Evolutionary conservation across 768 basidiomycete species (phyloP), one percentile per base, ranked within the genome.

Genomic region (Mycena rebaudengoi): DNA sequence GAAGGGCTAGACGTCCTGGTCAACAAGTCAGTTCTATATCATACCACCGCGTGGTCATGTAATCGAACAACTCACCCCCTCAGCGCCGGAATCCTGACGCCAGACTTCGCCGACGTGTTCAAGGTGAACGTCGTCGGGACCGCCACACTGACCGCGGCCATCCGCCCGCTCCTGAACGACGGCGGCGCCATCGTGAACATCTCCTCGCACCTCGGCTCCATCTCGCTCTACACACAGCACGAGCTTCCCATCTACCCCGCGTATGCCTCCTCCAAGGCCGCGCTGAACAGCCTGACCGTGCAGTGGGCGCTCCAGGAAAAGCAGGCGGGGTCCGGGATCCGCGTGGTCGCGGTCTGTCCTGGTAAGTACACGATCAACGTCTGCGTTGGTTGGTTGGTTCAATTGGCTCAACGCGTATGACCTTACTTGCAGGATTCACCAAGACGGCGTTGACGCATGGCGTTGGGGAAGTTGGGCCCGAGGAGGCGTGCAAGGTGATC

Each of bases 121-220:
- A 46, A 21, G 0, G 60, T 62, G 14, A 66, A 62, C 37, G 45
- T 63, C 25, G 40, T 66, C 46, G 65, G 65, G 0, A 53, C 55
- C 4, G 49, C 20, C 13, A 50, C 55, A 4, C 3, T 62, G 1
- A 62, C 53, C 4, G 41, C 33, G 20, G 32, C 48, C 1, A n/a
- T 66, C 2, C 54, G 35, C 14, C 60, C 60, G 13, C 45, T 66
- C 26, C 28, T 66, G 10, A 43, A 28, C 39, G 21, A 44, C 2
- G 41, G 55, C 40, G 54, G 60, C 28, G 54, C 60, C 18, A 62
- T 65, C 39, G 7, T 65, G 3, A 60, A 65, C 53, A 49, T 65
- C 7, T 65, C 64, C 21, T 60, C 64, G 8, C 21, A 21, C 30
- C 28, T 50, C 13, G 64, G 64, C 10, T 65, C 64, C 37, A 20